Percentiles rank a stretch among this genome's conserved stretches.
phyloP scores from a whole-genome alignment of 2,329 filamentous ascomycete species.

The Fusarium ambrosium region DNA sequence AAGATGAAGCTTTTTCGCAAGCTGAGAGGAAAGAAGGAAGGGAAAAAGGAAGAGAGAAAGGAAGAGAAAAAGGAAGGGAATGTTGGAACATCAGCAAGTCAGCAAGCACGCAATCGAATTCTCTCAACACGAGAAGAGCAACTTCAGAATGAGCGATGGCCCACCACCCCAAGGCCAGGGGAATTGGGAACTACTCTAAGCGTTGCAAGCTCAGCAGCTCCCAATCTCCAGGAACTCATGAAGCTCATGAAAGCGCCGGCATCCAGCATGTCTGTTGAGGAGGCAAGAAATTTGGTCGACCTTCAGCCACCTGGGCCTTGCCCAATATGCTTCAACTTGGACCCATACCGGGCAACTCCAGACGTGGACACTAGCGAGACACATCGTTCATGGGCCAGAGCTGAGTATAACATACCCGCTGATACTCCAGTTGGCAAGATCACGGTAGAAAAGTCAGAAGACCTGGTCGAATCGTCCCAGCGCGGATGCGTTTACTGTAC shows the following conservation, averaged over 20 bases:
- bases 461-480: not conserved
- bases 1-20: constrained; percentile 1
- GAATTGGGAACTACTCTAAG: not conserved
- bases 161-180: not conserved
- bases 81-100: not conserved
- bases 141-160: not conserved
- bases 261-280: not conserved
- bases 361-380: not conserved
- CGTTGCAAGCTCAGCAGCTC: not conserved
- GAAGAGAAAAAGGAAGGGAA: not conserved
- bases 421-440: not conserved
- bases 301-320: not conserved
- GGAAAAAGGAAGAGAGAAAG: not conserved
- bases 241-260: not conserved
- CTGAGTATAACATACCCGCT: not conserved
- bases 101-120: not conserved
- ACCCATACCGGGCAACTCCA: not conserved
- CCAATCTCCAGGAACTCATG: not conserved
- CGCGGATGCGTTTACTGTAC: not conserved
- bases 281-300: not conserved
- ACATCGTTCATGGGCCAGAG: not conserved
- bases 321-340: not conserved
- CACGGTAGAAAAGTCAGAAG: constrained; percentile 1
- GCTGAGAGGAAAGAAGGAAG: not conserved
- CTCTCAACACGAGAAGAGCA: not conserved